Evolutionary conservation across 305 asterid species (phyloP), one percentile per base, ranked within the genome.

Genomic region (Solanum hybrid): DNA sequence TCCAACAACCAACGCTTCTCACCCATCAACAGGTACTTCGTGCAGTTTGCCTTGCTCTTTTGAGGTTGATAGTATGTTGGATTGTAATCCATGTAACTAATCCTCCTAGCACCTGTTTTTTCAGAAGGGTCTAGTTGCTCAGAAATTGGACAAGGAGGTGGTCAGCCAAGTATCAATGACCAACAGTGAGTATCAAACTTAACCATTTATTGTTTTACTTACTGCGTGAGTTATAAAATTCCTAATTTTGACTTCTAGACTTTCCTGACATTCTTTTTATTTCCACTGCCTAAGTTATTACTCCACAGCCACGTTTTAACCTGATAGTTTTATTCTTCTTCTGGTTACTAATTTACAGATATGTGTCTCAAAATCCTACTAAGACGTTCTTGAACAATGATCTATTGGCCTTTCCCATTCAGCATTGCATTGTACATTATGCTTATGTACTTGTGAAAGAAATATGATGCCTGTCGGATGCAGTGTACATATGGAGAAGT

Each of bases 121-220:
- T 75, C 4, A 72, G 22, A 46, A 46, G 20, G 20, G 6, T 13
- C 60, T 42, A 42, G 60, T 42, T 42, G 60, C 60, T 42, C 60
- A 42, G 60, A 42, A 42, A 46, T 46, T 46, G 60, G 60, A 46
- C 60, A 46, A 46, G 60, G 60, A 14, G n/a, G 20, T 51, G 64
- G 22, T 51, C 66, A 71, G 77, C 92, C 79, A 77, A 89, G 80
- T 85, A 29, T 27, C 90, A 89, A 76, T 40, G 88, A 66, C 31
- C 90, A 78, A 87, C 86, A 88, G 91, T 92, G 86, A 60, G 93
- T 85, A 76, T 12, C 60, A 79, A 80, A 26, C 86, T 78, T 42
- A 22, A 27, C 78, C 64, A 5, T 75, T 24, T 10, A n/a, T 24
- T 79, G 24, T 37, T 37, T 79, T 64, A 16, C 56, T n/a, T 79